Percentiles rank a stretch among this genome's conserved stretches.
Evolutionary conservation across 1,284 basidiomycete species (phyloP).

Genomic region (Prillingera fragicola): DNA sequence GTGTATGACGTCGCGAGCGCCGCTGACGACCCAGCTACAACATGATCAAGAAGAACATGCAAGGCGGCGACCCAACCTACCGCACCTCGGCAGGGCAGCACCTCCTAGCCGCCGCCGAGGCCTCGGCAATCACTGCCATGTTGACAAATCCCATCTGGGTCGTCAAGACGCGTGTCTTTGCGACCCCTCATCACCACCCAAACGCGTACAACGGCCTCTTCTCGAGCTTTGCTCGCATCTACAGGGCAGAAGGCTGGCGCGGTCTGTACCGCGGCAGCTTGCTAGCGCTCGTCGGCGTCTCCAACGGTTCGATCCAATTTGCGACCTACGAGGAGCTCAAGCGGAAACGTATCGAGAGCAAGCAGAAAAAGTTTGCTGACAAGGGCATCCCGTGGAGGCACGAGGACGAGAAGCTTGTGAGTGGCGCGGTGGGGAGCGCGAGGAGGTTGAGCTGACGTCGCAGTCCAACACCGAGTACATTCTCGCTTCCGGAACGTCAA

Average conservation of each 20-base stretch:
- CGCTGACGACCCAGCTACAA: constrained; percentile 66
- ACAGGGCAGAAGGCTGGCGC: constrained; percentile 64
- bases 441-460: background rate
- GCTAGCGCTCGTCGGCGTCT: constrained; percentile 86
- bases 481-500: constrained; percentile 83
- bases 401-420: constrained; percentile 75
- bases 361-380: constrained; percentile 57
- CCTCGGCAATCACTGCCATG: constrained; percentile 87
- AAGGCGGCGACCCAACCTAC: constrained; percentile 43
- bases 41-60: constrained; percentile 72
- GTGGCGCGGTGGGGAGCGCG: constrained; percentile 35
- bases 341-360: constrained; percentile 73
- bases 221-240: constrained; percentile 48
- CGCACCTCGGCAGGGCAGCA: constrained; percentile 70
- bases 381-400: constrained; percentile 62
- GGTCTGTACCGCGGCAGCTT: constrained; percentile 85
- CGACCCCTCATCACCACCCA: constrained; percentile 62
- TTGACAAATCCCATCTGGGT: constrained; percentile 99
- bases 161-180: constrained; percentile 96
- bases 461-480: constrained; percentile 92
- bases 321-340: constrained; percentile 97
- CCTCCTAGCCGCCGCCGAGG: constrained; percentile 86
- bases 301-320: constrained; percentile 94
- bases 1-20: too few relatives aligned
- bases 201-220: constrained; percentile 65